These are phyloP conservation scores for Nitzschia sp. DNA, from an alignment of 108 stramenopile species.

Conservation along the genomic window DNA sequence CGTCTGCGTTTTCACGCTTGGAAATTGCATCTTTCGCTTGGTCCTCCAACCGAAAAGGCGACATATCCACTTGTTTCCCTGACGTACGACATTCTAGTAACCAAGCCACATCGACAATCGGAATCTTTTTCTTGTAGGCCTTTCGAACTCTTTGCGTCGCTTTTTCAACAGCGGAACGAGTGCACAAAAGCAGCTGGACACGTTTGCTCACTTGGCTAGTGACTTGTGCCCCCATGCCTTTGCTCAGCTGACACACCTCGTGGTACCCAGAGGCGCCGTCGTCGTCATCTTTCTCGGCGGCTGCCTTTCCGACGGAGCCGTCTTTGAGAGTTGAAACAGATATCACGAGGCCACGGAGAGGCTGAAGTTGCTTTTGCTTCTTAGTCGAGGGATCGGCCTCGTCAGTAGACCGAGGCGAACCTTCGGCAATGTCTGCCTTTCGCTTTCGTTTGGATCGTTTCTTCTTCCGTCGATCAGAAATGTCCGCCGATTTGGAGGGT, in stretches of 20 bases:
- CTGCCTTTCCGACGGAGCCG: too few species aligned
- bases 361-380: conserved; percentile 24
- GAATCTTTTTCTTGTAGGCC: conserved; percentile 67
- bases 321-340: conserved; percentile 61
- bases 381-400: neutral
- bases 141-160: conserved; percentile 82
- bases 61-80: conserved; percentile 5
- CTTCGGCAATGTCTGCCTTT: neutral
- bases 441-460: neutral
- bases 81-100: conserved; percentile 35
- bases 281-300: conserved; percentile 6
- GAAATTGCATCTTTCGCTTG: conserved; percentile 19
- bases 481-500: neutral
- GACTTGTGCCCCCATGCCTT: conserved; percentile 52
- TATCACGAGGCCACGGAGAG: conserved; percentile 51
- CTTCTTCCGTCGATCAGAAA: neutral
- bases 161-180: conserved; percentile 42
- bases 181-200: conserved; percentile 55
- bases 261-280: conserved; percentile 21
- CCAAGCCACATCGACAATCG: conserved; percentile 65
- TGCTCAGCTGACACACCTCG: conserved; percentile 34
- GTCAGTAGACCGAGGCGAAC: too few species aligned
- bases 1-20: conserved; percentile 2
- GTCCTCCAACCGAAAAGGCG: conserved; percentile 19
- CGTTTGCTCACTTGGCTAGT: conserved; percentile 71